Percentiles rank a stretch among this genome's conserved stretches.
Evolutionary conservation across 352 stramenopile genomes (phyloP).

Genomic region (Pilasporangium apinafurcum): DNA sequence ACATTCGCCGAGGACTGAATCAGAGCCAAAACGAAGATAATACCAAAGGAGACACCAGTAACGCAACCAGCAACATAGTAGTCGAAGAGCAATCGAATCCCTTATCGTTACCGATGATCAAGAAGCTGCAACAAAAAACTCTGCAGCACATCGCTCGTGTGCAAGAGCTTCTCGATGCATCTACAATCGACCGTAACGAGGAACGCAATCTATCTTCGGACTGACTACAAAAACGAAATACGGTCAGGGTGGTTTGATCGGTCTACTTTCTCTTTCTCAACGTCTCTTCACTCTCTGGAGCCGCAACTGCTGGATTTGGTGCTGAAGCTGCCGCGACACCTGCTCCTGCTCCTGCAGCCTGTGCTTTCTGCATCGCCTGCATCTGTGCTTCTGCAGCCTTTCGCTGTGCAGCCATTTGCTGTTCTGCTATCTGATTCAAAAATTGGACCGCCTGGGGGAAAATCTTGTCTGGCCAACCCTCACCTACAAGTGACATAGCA

Average conservation of each 20-base stretch:
- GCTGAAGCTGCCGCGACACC: too few relatives aligned
- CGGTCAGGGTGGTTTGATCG: neutral
- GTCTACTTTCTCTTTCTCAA: constrained; percentile 72
- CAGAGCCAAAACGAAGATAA: neutral
- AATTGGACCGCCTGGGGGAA: constrained; percentile 86
- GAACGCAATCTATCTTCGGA: too few relatives aligned
- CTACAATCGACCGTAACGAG: neutral
- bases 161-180: constrained; percentile 16
- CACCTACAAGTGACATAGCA: constrained; percentile 22
- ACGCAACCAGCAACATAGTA: neutral
- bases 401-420: constrained; percentile 77
- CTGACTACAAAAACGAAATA: constrained; percentile 7
- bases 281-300: constrained; percentile 24
- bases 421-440: constrained; percentile 84
- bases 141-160: constrained; percentile 47
- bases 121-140: constrained; percentile 39
- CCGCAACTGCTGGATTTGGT: constrained; percentile 20
- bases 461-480: constrained; percentile 84
- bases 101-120: constrained; percentile 23
- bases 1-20: constrained; percentile 35
- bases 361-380: constrained; percentile 48
- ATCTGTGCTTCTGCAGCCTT: constrained; percentile 70
- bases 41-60: neutral
- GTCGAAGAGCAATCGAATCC: neutral
- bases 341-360: constrained; percentile 45